A percentile compares a stretch with the other conserved stretches of the same genome.
phyloP scores from a whole-genome alignment of 2,329 filamentous ascomycete genomes.

The Fusarium equiseti region DNA sequence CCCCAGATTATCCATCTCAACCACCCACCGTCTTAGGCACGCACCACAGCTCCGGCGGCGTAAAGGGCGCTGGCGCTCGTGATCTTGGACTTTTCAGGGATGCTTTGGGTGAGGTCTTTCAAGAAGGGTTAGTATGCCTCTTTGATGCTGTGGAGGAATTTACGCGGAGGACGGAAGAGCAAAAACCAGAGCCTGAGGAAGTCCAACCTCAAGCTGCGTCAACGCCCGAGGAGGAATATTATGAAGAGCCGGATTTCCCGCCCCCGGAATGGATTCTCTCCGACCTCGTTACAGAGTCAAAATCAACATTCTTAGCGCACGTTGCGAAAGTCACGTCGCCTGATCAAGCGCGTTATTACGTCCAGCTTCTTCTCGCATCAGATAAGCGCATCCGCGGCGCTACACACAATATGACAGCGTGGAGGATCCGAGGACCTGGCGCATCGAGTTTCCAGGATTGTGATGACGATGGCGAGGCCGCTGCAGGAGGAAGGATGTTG shows the following conservation, averaged over 20 bases:
- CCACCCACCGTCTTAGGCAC: constrained; percentile 82
- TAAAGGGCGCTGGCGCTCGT: constrained; percentile 77
- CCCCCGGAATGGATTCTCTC: constrained; percentile 76
- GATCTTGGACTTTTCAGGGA: constrained; percentile 77
- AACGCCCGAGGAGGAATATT: constrained; percentile 21
- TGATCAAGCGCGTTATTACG: constrained; percentile 75
- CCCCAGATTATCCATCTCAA: constrained; percentile 77
- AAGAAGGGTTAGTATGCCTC: constrained; percentile 82
- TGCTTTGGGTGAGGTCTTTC: constrained; percentile 75
- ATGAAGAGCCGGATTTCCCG: constrained; percentile 37
- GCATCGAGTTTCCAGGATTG: constrained; percentile 81
- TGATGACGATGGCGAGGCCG: constrained; percentile 95
- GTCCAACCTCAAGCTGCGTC: constrained; percentile 39
- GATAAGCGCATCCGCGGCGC: constrained; percentile 89
- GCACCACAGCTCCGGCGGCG: constrained; percentile 81
- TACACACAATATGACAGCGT: constrained; percentile 96
- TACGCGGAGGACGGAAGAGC: constrained; percentile 58
- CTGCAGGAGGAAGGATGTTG: constrained; percentile 85
- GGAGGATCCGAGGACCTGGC: constrained; percentile 77
- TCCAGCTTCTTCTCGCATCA: constrained; percentile 81
- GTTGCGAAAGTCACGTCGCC: constrained; percentile 77
- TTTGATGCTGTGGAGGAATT: constrained; percentile 91
- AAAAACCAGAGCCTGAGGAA: constrained; percentile 44
- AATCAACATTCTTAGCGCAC: constrained; percentile 88
- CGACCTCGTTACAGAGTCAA: constrained; percentile 80